These are phyloP conservation scores for Wallemia ichthyophaga DNA, from an alignment of 1,284 basidiomycete genomes.

Conservation along the genomic window DNA sequence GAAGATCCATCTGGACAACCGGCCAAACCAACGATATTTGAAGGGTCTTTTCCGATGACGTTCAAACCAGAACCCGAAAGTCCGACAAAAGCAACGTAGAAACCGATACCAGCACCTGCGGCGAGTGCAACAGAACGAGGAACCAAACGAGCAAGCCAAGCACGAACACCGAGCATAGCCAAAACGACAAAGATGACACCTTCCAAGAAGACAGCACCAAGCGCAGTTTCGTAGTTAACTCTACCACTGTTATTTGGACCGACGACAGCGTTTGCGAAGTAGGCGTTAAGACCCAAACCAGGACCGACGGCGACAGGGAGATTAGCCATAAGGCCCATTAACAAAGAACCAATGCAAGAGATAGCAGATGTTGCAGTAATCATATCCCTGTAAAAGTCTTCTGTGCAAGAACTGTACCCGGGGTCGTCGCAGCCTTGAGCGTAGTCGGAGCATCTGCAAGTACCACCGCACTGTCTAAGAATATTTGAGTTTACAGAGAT, in stretches of 20 bases:
- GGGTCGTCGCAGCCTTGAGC: slow-evolving; percentile 17
- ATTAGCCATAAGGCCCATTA: slow-evolving; percentile 61
- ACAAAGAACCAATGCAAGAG: slow-evolving; percentile 36
- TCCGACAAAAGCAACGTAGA: slow-evolving; percentile 27
- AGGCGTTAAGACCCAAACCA: slow-evolving; percentile 32
- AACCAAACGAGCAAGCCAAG: slow-evolving; percentile 67
- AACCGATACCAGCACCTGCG: slow-evolving; percentile 56
- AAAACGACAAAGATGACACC: slow-evolving; percentile 54
- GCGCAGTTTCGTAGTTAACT: slow-evolving; percentile 45
- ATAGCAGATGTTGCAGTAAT: slow-evolving; percentile 42
- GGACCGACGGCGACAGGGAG: slow-evolving; percentile 39
- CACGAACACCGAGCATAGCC: slow-evolving; percentile 53
- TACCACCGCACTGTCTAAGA: slow-evolving; percentile 41
- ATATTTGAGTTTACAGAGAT: slow-evolving; percentile 23
- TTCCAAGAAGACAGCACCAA: slow-evolving; percentile 39
- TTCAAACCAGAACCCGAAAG: slow-evolving; percentile 33
- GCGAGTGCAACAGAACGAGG: slow-evolving; percentile 58
- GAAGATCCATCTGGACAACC: slow-evolving; percentile 24
- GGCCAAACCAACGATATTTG: slow-evolving; percentile 46
- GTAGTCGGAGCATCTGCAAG: slow-evolving; percentile 34
- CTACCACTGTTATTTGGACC: slow-evolving; percentile 47
- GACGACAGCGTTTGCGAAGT: slow-evolving; percentile 69
- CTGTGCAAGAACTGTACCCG: slow-evolving; percentile 32
- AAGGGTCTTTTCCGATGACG: slow-evolving; percentile 41
- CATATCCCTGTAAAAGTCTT: slow-evolving; percentile 35